Evolutionary conservation across 1,284 basidiomycete genomes (phyloP).

Genomic region (Cryptococcus jaspeensis): DNA sequence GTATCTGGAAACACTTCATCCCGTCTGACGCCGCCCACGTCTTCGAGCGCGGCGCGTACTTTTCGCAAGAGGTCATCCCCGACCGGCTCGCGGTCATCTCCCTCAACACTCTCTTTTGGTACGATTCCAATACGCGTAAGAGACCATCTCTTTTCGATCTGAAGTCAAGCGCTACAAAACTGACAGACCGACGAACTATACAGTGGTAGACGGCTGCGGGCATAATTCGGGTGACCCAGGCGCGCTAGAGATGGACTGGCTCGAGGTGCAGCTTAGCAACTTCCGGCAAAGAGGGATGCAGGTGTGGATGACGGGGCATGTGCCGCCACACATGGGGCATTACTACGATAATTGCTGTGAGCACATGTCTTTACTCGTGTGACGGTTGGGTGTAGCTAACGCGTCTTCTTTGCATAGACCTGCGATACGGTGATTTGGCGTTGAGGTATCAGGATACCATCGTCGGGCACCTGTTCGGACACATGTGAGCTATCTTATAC

Average conservation of each 20-base stretch:
- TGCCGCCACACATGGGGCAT: constrained; percentile 68
- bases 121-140: constrained; percentile 81
- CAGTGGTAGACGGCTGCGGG: constrained; percentile 62
- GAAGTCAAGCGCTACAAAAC: not conserved
- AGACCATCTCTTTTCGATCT: not conserved
- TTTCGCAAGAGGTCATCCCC: constrained; percentile 75
- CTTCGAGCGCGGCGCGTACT: constrained; percentile 83
- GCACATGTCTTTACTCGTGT: too few species aligned
- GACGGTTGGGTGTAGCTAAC: constrained; percentile 13
- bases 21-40: constrained; percentile 77
- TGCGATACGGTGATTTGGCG: constrained; percentile 77
- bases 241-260: constrained; percentile 83
- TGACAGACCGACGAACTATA: not conserved
- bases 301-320: constrained; percentile 59
- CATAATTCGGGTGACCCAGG: constrained; percentile 67
- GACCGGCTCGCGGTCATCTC: constrained; percentile 75
- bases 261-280: constrained; percentile 75
- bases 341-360: constrained; percentile 75
- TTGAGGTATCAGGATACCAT: constrained; percentile 87
- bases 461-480: constrained; percentile 81
- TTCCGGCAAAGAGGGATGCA: constrained; percentile 76
- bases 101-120: constrained; percentile 91
- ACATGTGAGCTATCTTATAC: constrained; percentile 52
- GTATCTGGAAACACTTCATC: constrained; percentile 81
- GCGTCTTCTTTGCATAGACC: constrained; percentile 54